Percentiles rank a stretch among this genome's conserved stretches.
These are phyloP conservation scores for Schizopora paradoxa DNA, from an alignment of 1,284 basidiomycete genomes.

Conservation along the genomic window DNA sequence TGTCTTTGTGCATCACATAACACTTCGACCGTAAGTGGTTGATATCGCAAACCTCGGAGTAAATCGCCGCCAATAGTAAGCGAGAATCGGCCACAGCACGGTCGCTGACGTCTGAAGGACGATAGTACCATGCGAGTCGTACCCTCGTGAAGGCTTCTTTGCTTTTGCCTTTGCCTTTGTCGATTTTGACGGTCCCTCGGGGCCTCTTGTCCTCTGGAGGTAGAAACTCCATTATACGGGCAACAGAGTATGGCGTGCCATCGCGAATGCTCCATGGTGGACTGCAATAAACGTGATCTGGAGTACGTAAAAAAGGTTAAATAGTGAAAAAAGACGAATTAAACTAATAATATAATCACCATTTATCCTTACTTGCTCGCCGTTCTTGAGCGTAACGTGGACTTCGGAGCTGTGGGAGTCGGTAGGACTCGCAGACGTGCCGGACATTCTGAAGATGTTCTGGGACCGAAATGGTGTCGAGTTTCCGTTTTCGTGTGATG, in stretches of 20 bases:
- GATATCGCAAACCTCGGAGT: constrained; percentile 91
- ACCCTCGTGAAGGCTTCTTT: constrained; percentile 69
- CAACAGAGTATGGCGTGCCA: constrained; percentile 89
- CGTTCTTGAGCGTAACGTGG: constrained; percentile 55
- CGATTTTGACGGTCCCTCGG: constrained; percentile 16
- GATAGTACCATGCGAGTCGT: constrained; percentile 89
- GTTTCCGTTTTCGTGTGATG: too few species aligned
- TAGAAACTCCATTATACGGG: constrained; percentile 94
- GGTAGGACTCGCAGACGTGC: too few species aligned
- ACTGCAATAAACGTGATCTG: constrained; percentile 95
- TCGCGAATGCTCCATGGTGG: constrained; percentile 87
- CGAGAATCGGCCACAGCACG: constrained; percentile 82
- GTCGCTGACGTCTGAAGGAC: constrained; percentile 84
- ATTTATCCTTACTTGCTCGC: constrained; percentile 76
- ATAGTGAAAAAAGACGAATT: constrained; percentile 19
- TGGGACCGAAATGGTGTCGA: too few species aligned
- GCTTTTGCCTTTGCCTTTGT: constrained; percentile 44
- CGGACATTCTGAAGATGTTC: too few species aligned
- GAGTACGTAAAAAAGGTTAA: constrained; percentile 29
- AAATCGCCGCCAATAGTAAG: constrained; percentile 89
- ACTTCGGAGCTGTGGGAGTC: constrained; percentile 8
- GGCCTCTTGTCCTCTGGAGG: constrained; percentile 60
- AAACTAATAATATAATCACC: constrained; percentile 44
- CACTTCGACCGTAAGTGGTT: constrained; percentile 88
- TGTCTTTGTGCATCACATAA: constrained; percentile 90